Conservation (phyloP, 2,329 filamentous ascomycete genomes). For the Fusarium penzigii region DNA sequence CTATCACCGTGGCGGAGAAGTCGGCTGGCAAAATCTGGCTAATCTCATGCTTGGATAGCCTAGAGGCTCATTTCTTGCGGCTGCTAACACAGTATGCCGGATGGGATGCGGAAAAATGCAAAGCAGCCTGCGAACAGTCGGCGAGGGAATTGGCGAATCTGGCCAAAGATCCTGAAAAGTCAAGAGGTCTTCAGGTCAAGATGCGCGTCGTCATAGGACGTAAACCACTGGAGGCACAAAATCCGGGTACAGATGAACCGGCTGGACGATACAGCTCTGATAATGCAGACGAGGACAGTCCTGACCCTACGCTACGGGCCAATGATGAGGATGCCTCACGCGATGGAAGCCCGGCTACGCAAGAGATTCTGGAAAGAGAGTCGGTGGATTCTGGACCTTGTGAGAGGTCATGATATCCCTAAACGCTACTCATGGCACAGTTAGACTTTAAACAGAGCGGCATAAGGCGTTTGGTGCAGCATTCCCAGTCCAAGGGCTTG, state of each 20-base stretch:
- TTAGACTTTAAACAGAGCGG: no score
- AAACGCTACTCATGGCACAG: no score
- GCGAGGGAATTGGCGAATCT: constrained; percentile 50
- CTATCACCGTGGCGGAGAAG: constrained; percentile 46
- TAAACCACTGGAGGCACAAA: constrained; percentile 44
- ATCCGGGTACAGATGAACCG: constrained; percentile 19
- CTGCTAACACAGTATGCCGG: constrained; percentile 54
- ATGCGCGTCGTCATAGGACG: constrained; percentile 50
- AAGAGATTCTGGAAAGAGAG: constrained; percentile 1
- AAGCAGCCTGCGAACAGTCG: constrained; percentile 47
- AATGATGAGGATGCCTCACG: constrained; percentile 15
- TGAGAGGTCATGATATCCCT: neutral
- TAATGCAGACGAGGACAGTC: constrained; percentile 21
- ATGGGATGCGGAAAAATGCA: constrained; percentile 52
- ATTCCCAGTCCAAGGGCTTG: constrained; percentile 2
- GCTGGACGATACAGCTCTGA: constrained; percentile 18
- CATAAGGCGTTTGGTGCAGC: neutral
- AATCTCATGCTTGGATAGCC: constrained; percentile 50
- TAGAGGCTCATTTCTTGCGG: constrained; percentile 51
- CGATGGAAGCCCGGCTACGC: neutral
- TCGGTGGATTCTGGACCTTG: constrained; percentile 2
- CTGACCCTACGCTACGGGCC: constrained; percentile 26
- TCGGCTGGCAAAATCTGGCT: constrained; percentile 56
- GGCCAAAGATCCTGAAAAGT: constrained; percentile 47
- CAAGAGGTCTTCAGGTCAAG: constrained; percentile 47